A percentile compares a stretch with the other conserved stretches of the same genome.
phyloP scores from a whole-genome alignment of 805 yeast species.

The Candida wancherniae region DNA sequence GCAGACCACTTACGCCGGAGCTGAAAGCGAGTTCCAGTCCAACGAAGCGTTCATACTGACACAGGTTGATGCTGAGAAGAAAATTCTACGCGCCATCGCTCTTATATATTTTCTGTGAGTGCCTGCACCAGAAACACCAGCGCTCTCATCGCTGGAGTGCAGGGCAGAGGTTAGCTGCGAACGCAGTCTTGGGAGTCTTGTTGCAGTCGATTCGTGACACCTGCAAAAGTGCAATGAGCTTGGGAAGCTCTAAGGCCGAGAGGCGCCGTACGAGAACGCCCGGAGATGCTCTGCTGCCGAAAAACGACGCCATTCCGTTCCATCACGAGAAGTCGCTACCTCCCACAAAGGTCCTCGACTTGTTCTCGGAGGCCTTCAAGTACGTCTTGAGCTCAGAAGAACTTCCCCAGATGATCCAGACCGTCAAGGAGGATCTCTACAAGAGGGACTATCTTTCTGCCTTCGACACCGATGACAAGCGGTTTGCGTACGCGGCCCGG shows the following conservation, averaged over 20 bases:
- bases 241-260: too few species aligned
- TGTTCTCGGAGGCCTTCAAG: slow-evolving; percentile 32
- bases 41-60: too few species aligned
- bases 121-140: slow-evolving; percentile 1
- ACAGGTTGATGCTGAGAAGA: slow-evolving; percentile 43
- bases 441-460: slow-evolving; percentile 69
- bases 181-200: slow-evolving; percentile 1
- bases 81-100: slow-evolving; percentile 3
- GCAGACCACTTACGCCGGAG: slow-evolving; percentile 35
- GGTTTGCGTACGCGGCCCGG: slow-evolving; percentile 73
- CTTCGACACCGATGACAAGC: slow-evolving; percentile 55
- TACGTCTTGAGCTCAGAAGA: slow-evolving; percentile 31
- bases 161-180: slow-evolving; percentile 3
- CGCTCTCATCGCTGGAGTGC: slow-evolving; percentile 1
- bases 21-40: too few species aligned
- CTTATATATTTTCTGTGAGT: slow-evolving; percentile 3
- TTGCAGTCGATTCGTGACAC: too few species aligned
- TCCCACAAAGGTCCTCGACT: slow-evolving; percentile 31
- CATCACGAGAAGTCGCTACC: slow-evolving; percentile 28
- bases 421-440: slow-evolving; percentile 64
- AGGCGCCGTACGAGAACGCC: too few species aligned
- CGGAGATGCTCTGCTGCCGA: slow-evolving; percentile 1
- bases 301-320: slow-evolving; percentile 29
- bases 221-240: too few species aligned
- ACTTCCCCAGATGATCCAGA: slow-evolving; percentile 49